Base-by-base conservation (phyloP, 208 protist species). In the Crithidia bombi region DNA sequence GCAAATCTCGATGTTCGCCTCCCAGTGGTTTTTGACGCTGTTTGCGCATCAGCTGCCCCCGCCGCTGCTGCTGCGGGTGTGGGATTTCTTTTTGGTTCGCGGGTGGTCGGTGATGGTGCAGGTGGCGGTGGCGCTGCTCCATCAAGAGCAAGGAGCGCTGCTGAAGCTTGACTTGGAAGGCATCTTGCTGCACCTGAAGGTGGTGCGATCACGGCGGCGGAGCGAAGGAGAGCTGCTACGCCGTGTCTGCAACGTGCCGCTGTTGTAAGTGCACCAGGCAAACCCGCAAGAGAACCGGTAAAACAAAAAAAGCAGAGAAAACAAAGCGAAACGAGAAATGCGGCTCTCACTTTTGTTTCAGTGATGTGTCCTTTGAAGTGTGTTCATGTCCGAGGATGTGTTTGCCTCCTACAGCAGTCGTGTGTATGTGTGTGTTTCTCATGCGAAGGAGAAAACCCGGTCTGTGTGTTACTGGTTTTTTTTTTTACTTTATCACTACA, bases 1-100 rank as follows among this genome's bases (percentile, higher is more conserved):
- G 43, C 36, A 73, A 21, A 51, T 83, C n/a, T 30, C 67, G 36
- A 75, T 73, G 57, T 81, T 85, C n/a, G 87, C 82, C 28, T 72
- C 83, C 7, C 78, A 73, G 58, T 90, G 82, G 87, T 89, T 89
- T 55, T 65, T 92, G 26, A 92, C 79, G 11, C 72, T 92, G 50
- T 90, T 85, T 69, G 70, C 69, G 32, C 81, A 83, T 17, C 82
- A 90, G 44, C 80, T 92, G 55, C 72, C 84, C 3, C 35, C 78
- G 28, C 38, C 69, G 21, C 51, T 89, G 51, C 65, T 83, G 21
- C 68, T 75, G 49, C 68, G 81, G 12, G 55, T 90, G 47, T 87
- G 78, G 83, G 87, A 90, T 52, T 46, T 78, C 58, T 88, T 92
- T 26, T 21, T 92, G 36, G 57, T 81, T 39, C 46, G 69, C 0